Evolutionary conservation across 2,329 filamentous ascomycete genomes (phyloP).

Genomic region (Penicillium sp.): DNA sequence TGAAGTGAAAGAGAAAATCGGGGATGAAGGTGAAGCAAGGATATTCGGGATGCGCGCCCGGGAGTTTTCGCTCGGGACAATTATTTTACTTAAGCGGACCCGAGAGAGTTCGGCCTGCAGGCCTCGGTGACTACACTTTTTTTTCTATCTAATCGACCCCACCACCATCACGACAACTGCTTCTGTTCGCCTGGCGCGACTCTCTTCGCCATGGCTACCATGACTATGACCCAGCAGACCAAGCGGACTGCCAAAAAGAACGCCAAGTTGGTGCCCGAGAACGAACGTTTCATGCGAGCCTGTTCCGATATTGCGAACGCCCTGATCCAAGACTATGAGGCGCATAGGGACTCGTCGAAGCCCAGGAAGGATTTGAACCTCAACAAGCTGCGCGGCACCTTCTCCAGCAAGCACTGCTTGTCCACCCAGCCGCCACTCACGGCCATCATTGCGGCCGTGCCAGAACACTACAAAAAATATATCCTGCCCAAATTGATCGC

Average conservation of each 20-base stretch:
- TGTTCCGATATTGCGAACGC: conserved; percentile 95
- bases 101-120: conserved; percentile 31
- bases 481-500: conserved; percentile 94
- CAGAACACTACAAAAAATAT: conserved; percentile 99
- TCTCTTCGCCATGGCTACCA: conserved; percentile 59
- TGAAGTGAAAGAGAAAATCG: conserved; percentile 21
- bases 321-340: conserved; percentile 91
- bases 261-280: conserved; percentile 81
- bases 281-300: conserved; percentile 88
- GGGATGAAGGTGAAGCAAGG: conserved; percentile 23
- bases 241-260: conserved; percentile 64
- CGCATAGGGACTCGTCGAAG: conserved; percentile 70
- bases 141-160: conserved; percentile 28
- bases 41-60: conserved; percentile 31
- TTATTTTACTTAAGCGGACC: conserved; percentile 40
- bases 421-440: conserved; percentile 87
- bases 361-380: conserved; percentile 87
- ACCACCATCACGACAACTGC: conserved; percentile 2
- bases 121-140: conserved; percentile 26
- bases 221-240: conserved; percentile 59
- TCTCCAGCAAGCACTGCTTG: conserved; percentile 90
- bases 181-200: background rate
- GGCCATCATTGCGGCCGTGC: conserved; percentile 95
- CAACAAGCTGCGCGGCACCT: conserved; percentile 81
- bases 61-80: conserved; percentile 39